These are phyloP conservation scores for Haematococcus sp. DNA, from an alignment of 139 green algal genomes.

Conservation along the genomic window DNA sequence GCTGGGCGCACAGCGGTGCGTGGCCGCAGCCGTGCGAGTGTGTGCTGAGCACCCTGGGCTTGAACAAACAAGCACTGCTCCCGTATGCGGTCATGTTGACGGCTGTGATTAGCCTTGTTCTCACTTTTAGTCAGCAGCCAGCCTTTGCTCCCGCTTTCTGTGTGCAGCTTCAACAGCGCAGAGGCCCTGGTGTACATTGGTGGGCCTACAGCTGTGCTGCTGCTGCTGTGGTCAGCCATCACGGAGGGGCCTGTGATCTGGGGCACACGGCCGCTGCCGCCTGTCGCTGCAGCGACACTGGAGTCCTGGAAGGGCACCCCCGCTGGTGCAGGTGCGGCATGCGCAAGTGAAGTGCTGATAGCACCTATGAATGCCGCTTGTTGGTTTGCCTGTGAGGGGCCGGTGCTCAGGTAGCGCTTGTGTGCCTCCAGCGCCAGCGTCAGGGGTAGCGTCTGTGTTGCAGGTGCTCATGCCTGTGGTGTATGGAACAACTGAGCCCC, in stretches of 20 bases:
- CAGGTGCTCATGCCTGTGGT: too few relatives aligned
- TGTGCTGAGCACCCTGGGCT: neutral
- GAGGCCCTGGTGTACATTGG: conserved; percentile 64
- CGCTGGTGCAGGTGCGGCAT: neutral
- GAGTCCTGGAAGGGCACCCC: neutral
- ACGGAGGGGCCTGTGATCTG: conserved; percentile 29
- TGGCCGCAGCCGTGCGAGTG: neutral
- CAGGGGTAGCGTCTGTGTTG: too few relatives aligned
- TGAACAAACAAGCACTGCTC: neutral
- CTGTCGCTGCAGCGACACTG: neutral
- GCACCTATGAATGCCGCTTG: too few relatives aligned
- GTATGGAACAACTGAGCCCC: too few relatives aligned
- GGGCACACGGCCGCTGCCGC: conserved; percentile 8
- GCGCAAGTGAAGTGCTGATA: too few relatives aligned
- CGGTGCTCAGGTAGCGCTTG: too few relatives aligned
- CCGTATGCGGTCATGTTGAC: too few relatives aligned
- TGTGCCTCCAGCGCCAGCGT: too few relatives aligned
- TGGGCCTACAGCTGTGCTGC: conserved; percentile 35
- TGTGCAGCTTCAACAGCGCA: conserved; percentile 32
- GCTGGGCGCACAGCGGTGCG: conserved; percentile 6
- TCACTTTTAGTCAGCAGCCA: too few relatives aligned
- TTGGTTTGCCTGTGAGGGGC: too few relatives aligned
- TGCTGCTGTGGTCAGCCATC: conserved; percentile 31
- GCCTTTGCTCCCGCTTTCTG: neutral
- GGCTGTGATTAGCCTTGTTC: too few relatives aligned